Conservation (phyloP, 2,329 filamentous ascomycete genomes). For the Trichoderma endophyticum region DNA sequence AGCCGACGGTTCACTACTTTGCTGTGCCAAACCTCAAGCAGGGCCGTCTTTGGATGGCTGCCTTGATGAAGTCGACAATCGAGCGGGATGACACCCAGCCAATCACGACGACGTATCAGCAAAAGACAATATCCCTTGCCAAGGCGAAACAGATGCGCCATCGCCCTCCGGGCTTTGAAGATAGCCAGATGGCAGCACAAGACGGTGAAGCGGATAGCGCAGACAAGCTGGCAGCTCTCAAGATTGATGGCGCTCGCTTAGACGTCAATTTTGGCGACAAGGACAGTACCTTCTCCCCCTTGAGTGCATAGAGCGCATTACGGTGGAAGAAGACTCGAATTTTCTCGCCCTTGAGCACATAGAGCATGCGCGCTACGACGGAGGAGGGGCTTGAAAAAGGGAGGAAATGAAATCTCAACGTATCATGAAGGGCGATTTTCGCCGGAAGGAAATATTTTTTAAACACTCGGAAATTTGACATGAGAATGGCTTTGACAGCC, state of each 20-base stretch:
- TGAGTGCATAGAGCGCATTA: slow-evolving; percentile 32
- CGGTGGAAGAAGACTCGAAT: slow-evolving; percentile 17
- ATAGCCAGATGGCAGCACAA: slow-evolving; percentile 46
- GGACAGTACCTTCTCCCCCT: slow-evolving; percentile 25
- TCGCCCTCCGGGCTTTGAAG: slow-evolving; percentile 85
- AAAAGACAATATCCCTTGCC: slow-evolving; percentile 89
- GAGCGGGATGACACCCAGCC: slow-evolving; percentile 79
- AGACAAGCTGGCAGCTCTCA: slow-evolving; percentile 37
- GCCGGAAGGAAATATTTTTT: not conserved
- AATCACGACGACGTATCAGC: slow-evolving; percentile 89
- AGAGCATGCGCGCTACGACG: slow-evolving; percentile 24
- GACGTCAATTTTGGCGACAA: slow-evolving; percentile 30
- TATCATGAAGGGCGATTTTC: slow-evolving; percentile 1
- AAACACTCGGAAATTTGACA: not conserved
- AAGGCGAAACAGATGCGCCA: slow-evolving; percentile 87
- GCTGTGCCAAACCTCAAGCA: slow-evolving; percentile 87
- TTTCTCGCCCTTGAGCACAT: slow-evolving; percentile 32
- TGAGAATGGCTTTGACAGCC: not conserved
- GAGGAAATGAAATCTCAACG: not conserved
- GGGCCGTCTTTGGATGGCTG: slow-evolving; percentile 95
- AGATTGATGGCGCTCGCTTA: slow-evolving; percentile 33
- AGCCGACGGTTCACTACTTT: slow-evolving; percentile 96
- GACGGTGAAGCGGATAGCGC: slow-evolving; percentile 43
- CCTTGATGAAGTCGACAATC: slow-evolving; percentile 97
- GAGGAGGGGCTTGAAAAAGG: slow-evolving; percentile 15